phyloP scores from a whole-genome alignment of 441 rosid genomes.

The Metrosideros polymorpha region DNA sequence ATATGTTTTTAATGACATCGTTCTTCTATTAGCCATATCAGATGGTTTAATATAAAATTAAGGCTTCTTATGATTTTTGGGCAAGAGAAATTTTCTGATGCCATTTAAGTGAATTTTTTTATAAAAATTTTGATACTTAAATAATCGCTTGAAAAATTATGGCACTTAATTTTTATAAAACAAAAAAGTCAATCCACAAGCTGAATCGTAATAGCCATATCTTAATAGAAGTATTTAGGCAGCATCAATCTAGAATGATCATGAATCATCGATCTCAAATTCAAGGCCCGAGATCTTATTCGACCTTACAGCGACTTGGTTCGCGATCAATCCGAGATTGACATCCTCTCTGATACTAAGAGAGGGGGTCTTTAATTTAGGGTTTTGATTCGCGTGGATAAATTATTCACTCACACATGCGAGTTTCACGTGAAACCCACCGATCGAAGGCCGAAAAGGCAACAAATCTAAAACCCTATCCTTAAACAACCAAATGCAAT shows the following conservation, averaged over 20 bases:
- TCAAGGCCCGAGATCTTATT: not conserved
- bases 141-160: not conserved
- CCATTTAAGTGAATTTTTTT: not conserved
- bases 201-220: not conserved
- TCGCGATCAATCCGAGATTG: not conserved
- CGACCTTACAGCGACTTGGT: not conserved
- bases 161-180: too few species aligned
- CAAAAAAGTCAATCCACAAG: not conserved
- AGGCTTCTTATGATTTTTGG: not conserved
- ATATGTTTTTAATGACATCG: not conserved
- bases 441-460: fast-evolving
- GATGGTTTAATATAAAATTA: not conserved
- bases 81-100: fast-evolving
- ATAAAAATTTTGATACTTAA: not conserved
- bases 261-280: not conserved
- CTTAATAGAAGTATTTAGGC: not conserved
- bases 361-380: not conserved
- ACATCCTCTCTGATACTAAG: not conserved
- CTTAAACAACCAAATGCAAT: not conserved
- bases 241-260: not conserved
- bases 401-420: not conserved
- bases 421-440: not conserved
- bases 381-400: not conserved
- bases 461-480: not conserved
- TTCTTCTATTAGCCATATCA: not conserved